These are phyloP conservation scores for Skeletonema menzelii DNA, from an alignment of 108 stramenopile species.

Conservation along the genomic window DNA sequence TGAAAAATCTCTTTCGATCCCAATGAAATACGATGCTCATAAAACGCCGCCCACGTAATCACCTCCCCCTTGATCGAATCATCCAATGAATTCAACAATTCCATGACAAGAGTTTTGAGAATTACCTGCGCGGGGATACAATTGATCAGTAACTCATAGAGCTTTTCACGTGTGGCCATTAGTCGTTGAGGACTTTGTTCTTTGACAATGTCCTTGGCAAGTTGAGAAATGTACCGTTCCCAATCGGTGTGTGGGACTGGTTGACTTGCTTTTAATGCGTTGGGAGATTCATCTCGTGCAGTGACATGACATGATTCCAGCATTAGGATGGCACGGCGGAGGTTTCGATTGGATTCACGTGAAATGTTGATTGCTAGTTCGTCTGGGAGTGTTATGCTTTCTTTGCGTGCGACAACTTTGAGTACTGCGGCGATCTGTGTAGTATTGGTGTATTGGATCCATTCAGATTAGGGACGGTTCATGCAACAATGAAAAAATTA, in stretches of 20 bases:
- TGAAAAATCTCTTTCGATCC: constrained; percentile 99
- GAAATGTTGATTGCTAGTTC: constrained; percentile 81
- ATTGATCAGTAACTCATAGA: constrained; percentile 97
- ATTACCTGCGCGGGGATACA: constrained; percentile 97
- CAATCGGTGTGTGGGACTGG: constrained; percentile 86
- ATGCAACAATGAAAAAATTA: neutral
- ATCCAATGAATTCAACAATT: constrained; percentile 86
- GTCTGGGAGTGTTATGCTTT: constrained; percentile 70
- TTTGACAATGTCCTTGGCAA: constrained; percentile 80
- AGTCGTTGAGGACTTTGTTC: constrained; percentile 91
- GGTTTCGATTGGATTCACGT: constrained; percentile 81
- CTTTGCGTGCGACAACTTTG: constrained; percentile 73
- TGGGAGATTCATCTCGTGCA: constrained; percentile 39
- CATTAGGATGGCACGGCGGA: constrained; percentile 96
- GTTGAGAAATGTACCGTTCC: constrained; percentile 92
- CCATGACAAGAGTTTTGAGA: constrained; percentile 84
- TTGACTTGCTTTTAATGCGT: constrained; percentile 42
- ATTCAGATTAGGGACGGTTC: neutral
- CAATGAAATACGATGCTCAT: constrained; percentile 90
- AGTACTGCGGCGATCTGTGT: constrained; percentile 78
- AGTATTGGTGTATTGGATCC: neutral
- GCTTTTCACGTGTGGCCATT: constrained; percentile 87
- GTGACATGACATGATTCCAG: constrained; percentile 93
- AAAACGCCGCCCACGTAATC: constrained; percentile 94
- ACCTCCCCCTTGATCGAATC: constrained; percentile 89